Conservation (phyloP, 1,139 yeast genomes). For the Debaryomyces sp. region DNA sequence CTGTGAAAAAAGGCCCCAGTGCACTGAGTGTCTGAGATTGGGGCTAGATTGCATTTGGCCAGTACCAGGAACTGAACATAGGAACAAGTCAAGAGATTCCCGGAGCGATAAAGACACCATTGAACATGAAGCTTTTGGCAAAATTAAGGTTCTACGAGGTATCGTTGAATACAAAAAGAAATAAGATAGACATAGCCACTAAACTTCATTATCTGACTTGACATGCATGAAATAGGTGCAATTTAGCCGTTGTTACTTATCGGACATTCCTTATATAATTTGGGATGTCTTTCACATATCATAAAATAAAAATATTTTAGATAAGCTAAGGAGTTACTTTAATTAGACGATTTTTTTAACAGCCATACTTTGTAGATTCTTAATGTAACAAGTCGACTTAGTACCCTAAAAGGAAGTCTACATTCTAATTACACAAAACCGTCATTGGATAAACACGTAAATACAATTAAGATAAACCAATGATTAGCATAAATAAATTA, state of each 20-base stretch:
- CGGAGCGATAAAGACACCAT: slow-evolving; percentile 50
- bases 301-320: not conserved
- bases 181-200: not conserved
- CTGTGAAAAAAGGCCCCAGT: slow-evolving; percentile 45
- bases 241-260: not conserved
- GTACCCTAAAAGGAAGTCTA: slow-evolving; percentile 20
- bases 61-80: slow-evolving; percentile 50
- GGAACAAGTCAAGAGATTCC: slow-evolving; percentile 51
- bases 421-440: not conserved
- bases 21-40: slow-evolving; percentile 45
- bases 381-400: not conserved
- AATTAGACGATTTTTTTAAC: not conserved
- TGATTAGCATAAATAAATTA: not conserved
- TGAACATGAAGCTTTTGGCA: slow-evolving; percentile 57
- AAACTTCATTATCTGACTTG: not conserved
- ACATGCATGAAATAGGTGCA: not conserved
- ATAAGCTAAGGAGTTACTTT: no score
- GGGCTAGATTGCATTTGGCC: slow-evolving; percentile 55
- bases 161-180: slow-evolving; percentile 51
- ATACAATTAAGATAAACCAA: not conserved
- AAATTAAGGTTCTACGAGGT: slow-evolving; percentile 62
- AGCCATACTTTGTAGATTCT: not conserved
- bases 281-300: not conserved
- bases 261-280: not conserved
- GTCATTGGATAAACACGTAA: slow-evolving; percentile 8